Conservation (phyloP, 225 moss, liverwort and hornwort genomes). For the Pleurozium schreberi region DNA sequence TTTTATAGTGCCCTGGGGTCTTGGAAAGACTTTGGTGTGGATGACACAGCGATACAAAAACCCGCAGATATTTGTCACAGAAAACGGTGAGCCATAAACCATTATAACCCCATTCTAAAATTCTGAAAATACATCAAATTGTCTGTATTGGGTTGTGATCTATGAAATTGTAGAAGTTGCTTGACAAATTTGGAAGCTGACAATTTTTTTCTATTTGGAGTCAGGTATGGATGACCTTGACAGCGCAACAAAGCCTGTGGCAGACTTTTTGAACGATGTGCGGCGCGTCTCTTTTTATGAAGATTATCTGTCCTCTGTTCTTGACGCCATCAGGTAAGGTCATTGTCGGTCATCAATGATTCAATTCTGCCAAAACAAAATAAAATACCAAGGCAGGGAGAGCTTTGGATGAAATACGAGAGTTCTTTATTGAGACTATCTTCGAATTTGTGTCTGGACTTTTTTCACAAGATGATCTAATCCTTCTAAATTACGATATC, state of each 20-base stretch:
- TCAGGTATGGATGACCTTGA: constrained; percentile 81
- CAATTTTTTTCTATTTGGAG: neutral
- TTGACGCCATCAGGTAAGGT: constrained; percentile 47
- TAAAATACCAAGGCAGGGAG: neutral
- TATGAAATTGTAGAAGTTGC: neutral
- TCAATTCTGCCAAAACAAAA: neutral
- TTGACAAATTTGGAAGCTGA: neutral
- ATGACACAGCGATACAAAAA: constrained; percentile 29
- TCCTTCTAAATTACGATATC: neutral
- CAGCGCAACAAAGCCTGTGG: constrained; percentile 12
- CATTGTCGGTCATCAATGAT: too few relatives aligned
- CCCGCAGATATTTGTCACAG: constrained; percentile 30
- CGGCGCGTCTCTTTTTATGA: constrained; percentile 48
- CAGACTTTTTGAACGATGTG: constrained; percentile 25
- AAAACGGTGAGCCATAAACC: constrained; percentile 29
- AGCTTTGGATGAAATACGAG: neutral
- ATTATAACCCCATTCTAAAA: neutral
- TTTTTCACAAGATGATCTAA: neutral
- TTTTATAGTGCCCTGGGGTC: constrained; percentile 45
- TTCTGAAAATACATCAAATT: neutral
- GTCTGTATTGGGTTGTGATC: neutral
- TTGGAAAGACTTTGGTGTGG: constrained; percentile 39
- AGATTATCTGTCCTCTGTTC: constrained; percentile 48
- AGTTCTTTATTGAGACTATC: neutral
- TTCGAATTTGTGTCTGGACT: neutral